These are phyloP conservation scores for Auricularia sp. DNA, from an alignment of 768 basidiomycete genomes.

Conservation along the genomic window DNA sequence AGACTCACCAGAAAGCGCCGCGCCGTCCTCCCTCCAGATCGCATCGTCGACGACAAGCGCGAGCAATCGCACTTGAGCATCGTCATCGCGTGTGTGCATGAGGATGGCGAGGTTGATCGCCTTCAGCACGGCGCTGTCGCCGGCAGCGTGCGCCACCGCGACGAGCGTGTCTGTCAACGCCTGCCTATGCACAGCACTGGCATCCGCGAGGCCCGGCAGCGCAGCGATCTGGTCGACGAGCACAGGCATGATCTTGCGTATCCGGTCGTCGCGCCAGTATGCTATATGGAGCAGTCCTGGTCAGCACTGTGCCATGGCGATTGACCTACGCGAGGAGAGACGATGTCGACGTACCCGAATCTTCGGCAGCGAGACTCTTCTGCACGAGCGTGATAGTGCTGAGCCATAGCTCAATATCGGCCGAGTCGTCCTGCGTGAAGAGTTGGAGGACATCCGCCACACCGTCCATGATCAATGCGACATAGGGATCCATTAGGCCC, in stretches of 20 bases:
- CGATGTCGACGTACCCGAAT: slow-evolving; percentile 49
- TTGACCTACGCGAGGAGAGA: not conserved
- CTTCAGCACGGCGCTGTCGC: slow-evolving; percentile 59
- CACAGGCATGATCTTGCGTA: slow-evolving; percentile 48
- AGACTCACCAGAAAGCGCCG: slow-evolving; percentile 58
- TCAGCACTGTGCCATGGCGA: not conserved
- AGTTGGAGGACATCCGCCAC: slow-evolving; percentile 52
- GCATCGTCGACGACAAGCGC: slow-evolving; percentile 58
- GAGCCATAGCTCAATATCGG: slow-evolving; percentile 47
- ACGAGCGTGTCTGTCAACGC: slow-evolving; percentile 41
- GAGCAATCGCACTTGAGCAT: slow-evolving; percentile 52
- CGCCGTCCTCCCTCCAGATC: slow-evolving; percentile 72
- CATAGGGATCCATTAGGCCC: slow-evolving; percentile 87
- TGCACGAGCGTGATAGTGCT: slow-evolving; percentile 50
- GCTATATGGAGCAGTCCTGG: slow-evolving; percentile 29
- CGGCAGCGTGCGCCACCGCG: slow-evolving; percentile 45
- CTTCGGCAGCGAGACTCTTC: slow-evolving; percentile 67
- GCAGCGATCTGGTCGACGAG: slow-evolving; percentile 56
- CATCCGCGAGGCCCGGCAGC: slow-evolving; percentile 9
- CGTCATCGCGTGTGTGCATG: slow-evolving; percentile 85
- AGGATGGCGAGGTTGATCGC: slow-evolving; percentile 71
- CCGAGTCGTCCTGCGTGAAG: slow-evolving; percentile 25
- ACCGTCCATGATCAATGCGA: slow-evolving; percentile 62
- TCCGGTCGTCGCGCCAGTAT: slow-evolving; percentile 84
- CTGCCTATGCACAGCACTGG: slow-evolving; percentile 4